These are phyloP conservation scores for Neurospora sp. DNA, from an alignment of 495 filamentous ascomycete genomes.

Conservation along the genomic window DNA sequence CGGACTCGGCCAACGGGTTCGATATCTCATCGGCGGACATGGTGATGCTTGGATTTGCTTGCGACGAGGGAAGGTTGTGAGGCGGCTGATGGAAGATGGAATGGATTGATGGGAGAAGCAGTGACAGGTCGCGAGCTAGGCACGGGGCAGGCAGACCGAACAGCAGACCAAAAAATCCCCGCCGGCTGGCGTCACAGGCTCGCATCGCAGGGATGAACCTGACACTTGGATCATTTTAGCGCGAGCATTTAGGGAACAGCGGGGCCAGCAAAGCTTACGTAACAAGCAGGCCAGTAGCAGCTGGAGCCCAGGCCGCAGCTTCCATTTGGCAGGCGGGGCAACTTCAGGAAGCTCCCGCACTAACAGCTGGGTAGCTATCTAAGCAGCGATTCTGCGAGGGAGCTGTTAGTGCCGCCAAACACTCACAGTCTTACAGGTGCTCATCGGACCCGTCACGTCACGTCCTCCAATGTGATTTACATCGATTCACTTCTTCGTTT, in stretches of 20 bases:
- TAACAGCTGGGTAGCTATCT: neutral
- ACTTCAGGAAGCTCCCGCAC: neutral
- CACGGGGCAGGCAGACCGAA: neutral
- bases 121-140: neutral
- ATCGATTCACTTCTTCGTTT: neutral
- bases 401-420: neutral
- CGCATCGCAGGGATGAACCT: neutral
- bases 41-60: neutral
- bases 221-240: neutral
- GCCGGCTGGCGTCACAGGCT: neutral
- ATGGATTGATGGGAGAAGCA: neutral
- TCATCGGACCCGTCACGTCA: neutral
- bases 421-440: neutral
- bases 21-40: slow-evolving; percentile 42
- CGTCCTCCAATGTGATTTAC: neutral
- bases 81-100: neutral
- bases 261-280: neutral
- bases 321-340: neutral
- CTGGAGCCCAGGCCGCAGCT: neutral
- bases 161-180: neutral
- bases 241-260: neutral
- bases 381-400: neutral
- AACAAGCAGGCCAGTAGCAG: neutral
- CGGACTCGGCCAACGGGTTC: slow-evolving; percentile 63
- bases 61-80: neutral